Evolutionary conservation across 2,329 filamentous ascomycete species (phyloP), one percentile per base, ranked within the genome.

Genomic region (Aureobasidium sp.): DNA sequence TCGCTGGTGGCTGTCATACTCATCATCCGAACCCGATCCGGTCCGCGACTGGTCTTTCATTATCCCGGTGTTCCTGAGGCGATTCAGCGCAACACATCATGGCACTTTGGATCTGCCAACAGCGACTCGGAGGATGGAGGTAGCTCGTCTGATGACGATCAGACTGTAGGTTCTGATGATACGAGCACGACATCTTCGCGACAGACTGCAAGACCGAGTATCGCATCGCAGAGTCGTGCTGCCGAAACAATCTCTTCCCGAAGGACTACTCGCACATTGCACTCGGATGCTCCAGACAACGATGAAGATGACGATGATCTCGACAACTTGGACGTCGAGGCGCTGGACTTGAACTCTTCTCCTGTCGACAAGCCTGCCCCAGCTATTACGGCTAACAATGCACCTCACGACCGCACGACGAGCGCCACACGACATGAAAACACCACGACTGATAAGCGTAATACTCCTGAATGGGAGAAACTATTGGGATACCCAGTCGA

Each of bases 21-120:
- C 42, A 84, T 91, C 66, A 85, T 90, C 68, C 83, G 88, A 66
- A 89, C 88, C 37, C 85, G 88, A 66, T 88, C 90, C 67, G 90
- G 91, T 16, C 89, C 91, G 32, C 85, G 86, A 65, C 88, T 94
- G 68, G 88, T 94, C 68, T 96, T 92, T 74, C 90, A 96, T 74
- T 94, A 94, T 70, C 91, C 91, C 86, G 50, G 50, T 5, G 25
- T 41, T 3, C 59, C 59, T n/a, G 59, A 61, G 25, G 49, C 59
- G 6, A 41, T 47, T 1, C 50, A 55, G n/a, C 50, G 36, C 29
- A 61, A 45, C 42, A 61, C 49, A 14, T 55, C 49, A 30, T 61
- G 59, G 59, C 41, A 54, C 16, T 61, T 61, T 42, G 59, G 59
- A 25, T 57, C 50, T n/a, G 50, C 50, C 36, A 50, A 51, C 27